Evolutionary conservation across 176 grass and related monocot genomes (phyloP).

Genomic region (Carex scoparia): DNA sequence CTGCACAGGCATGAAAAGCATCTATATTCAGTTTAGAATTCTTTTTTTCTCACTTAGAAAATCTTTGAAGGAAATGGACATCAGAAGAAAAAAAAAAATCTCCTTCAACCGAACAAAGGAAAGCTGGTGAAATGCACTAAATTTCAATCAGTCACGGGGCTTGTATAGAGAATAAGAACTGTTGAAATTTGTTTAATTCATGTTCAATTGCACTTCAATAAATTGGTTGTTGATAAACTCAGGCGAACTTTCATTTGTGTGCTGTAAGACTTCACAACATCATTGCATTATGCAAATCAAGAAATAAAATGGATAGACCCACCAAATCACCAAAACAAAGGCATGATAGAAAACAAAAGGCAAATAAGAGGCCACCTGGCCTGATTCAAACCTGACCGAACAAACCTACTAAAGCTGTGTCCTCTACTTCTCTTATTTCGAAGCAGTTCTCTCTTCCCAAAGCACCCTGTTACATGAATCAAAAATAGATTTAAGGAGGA

Average conservation of each 20-base stretch:
- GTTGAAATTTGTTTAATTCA: neutral
- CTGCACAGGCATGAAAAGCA: conserved; percentile 28
- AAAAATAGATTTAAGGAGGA: no score
- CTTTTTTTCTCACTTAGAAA: neutral
- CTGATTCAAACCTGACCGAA: neutral
- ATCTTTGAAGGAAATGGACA: conserved; percentile 11
- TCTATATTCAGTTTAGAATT: neutral
- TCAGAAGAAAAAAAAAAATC: neutral
- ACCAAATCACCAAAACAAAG: neutral
- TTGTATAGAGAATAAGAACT: neutral
- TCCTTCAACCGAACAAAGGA: conserved; percentile 6
- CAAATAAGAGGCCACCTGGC: neutral
- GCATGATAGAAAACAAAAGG: neutral
- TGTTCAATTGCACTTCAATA: neutral
- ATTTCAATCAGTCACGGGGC: neutral
- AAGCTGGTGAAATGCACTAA: neutral
- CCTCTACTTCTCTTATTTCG: no score
- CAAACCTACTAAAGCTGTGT: no score
- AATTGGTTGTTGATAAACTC: neutral
- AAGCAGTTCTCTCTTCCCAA: no score
- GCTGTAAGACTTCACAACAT: neutral
- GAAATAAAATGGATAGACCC: neutral
- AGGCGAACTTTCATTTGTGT: neutral
- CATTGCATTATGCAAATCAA: neutral
- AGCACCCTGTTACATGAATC: no score